Conservation (phyloP, 176 grass and related monocot species). For the Carex parvula region DNA sequence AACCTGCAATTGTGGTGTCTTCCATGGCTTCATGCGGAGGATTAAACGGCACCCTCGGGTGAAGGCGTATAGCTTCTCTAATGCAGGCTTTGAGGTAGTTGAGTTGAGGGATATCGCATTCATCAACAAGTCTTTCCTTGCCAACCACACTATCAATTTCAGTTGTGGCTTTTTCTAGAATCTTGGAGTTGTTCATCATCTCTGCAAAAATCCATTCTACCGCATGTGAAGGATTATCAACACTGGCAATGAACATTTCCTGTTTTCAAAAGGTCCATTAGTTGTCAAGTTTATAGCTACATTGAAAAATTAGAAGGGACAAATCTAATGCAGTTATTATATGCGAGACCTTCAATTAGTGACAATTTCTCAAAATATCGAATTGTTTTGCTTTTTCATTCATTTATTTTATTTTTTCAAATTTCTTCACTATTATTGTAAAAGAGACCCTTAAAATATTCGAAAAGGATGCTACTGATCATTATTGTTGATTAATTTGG, state of each 20-base stretch:
- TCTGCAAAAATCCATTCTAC: slow-evolving; percentile 31
- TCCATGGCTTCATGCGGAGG: slow-evolving; percentile 20
- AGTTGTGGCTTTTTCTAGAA: slow-evolving; percentile 21
- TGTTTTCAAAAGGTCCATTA: background rate
- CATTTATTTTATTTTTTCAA: background rate
- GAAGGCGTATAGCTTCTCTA: slow-evolving; percentile 32
- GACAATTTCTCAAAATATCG: background rate
- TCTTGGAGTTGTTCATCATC: slow-evolving; percentile 23
- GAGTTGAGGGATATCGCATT: slow-evolving; percentile 14
- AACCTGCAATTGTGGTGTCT: slow-evolving; percentile 12
- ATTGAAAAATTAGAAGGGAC: background rate
- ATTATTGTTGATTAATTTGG: too few relatives aligned
- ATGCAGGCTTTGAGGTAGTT: slow-evolving; percentile 32
- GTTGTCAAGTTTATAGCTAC: background rate
- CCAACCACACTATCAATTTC: slow-evolving; percentile 37
- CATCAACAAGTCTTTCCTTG: slow-evolving; percentile 21
- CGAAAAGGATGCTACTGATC: too few relatives aligned
- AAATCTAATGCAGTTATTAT: background rate
- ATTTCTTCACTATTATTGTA: too few relatives aligned
- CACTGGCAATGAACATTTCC: slow-evolving; percentile 10
- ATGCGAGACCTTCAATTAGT: too few relatives aligned
- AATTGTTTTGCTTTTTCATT: too few relatives aligned
- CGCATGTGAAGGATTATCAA: slow-evolving; percentile 36
- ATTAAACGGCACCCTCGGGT: slow-evolving; percentile 30
- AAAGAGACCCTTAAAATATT: too few relatives aligned